phyloP scores from a whole-genome alignment of 768 basidiomycete genomes.

The Trametes punicea region DNA sequence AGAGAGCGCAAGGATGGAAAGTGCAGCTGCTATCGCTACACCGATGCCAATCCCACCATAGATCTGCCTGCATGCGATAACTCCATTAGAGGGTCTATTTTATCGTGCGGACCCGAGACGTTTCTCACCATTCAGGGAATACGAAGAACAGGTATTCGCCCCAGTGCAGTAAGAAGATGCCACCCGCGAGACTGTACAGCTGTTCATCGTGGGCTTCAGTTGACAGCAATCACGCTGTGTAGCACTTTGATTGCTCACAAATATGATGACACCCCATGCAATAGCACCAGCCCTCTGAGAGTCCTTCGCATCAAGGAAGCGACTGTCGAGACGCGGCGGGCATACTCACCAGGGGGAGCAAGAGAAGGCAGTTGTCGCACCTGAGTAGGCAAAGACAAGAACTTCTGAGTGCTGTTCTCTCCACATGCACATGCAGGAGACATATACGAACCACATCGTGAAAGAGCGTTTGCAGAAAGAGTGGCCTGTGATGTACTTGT shows the following conservation, averaged over 20 bases:
- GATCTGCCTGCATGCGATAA: slow-evolving; percentile 46
- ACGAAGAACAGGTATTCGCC: slow-evolving; percentile 66
- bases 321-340: not conserved
- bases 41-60: slow-evolving; percentile 64
- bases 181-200: slow-evolving; percentile 66
- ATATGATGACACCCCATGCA: slow-evolving; percentile 61
- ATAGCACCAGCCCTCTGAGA: slow-evolving; percentile 66
- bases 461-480: slow-evolving; percentile 17
- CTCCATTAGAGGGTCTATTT: not conserved
- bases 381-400: slow-evolving; percentile 32
- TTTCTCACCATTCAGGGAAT: slow-evolving; percentile 58
- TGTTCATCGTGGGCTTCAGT: slow-evolving; percentile 27
- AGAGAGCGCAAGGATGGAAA: slow-evolving; percentile 57
- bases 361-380: slow-evolving; percentile 78
- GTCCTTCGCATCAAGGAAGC: slow-evolving; percentile 12
- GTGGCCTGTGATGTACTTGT: slow-evolving; percentile 10
- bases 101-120: not conserved
- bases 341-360: slow-evolving; percentile 63
- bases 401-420: not conserved
- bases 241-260: slow-evolving; percentile 36
- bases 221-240: not conserved
- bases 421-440: not conserved
- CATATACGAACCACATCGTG: slow-evolving; percentile 26
- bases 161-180: slow-evolving; percentile 56
- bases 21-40: slow-evolving; percentile 47